Evolutionary conservation across 2,329 filamentous ascomycete species (phyloP).

Genomic region (Aureobasidium sp.): DNA sequence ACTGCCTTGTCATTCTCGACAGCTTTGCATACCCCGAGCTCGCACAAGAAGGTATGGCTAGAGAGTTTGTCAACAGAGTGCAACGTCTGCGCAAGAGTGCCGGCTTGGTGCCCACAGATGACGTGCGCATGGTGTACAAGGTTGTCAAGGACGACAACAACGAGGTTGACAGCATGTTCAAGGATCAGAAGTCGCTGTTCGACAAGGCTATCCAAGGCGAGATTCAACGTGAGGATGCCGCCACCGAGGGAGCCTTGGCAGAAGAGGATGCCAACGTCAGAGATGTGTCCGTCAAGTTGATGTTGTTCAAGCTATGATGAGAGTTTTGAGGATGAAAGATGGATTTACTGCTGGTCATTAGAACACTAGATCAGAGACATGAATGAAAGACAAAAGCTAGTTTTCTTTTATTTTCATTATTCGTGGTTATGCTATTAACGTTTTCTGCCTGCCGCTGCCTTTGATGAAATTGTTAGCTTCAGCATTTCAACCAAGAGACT

Average conservation of each 20-base stretch:
- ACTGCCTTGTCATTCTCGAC: constrained; percentile 88
- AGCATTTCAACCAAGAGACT: too few relatives aligned
- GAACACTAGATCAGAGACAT: background rate
- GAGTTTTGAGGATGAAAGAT: background rate
- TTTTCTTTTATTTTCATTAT: background rate
- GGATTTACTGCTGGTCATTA: background rate
- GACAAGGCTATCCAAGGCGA: constrained; percentile 38
- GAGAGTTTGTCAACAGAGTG: constrained; percentile 89
- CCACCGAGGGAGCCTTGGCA: background rate
- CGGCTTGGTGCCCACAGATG: constrained; percentile 81
- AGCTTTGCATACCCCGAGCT: constrained; percentile 75
- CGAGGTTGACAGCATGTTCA: constrained; percentile 30
- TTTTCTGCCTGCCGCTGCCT: constrained; percentile 14
- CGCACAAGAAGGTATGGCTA: constrained; percentile 77
- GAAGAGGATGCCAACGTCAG: constrained; percentile 82
- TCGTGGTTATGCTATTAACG: constrained; percentile 1
- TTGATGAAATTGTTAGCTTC: background rate
- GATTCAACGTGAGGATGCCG: constrained; percentile 35
- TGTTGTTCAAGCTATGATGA: constrained; percentile 59
- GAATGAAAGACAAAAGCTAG: background rate
- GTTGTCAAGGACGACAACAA: constrained; percentile 50
- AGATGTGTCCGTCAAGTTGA: constrained; percentile 66
- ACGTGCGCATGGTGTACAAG: constrained; percentile 89
- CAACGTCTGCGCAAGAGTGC: constrained; percentile 93
- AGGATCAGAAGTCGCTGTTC: constrained; percentile 28